Conservation (phyloP, 805 yeast species). For the Saccharomycopsis selenospora region DNA sequence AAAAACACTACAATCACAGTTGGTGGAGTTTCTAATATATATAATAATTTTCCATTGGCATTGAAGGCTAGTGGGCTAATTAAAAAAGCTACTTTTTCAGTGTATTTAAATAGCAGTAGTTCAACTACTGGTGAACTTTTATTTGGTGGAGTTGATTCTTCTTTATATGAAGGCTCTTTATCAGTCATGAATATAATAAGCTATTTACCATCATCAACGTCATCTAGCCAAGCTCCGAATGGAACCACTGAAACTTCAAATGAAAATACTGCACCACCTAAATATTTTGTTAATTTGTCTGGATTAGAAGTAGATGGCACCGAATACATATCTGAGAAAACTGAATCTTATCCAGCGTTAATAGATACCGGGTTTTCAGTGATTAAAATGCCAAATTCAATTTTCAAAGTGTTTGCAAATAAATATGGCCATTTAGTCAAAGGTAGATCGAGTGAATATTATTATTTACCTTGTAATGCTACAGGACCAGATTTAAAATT, state of each 20-base stretch:
- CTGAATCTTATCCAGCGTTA: conserved; percentile 31
- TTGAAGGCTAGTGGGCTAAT: conserved; percentile 37
- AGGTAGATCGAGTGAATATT: conserved; percentile 18
- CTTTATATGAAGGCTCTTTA: conserved; percentile 34
- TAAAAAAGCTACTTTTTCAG: conserved; percentile 36
- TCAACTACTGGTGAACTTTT: conserved; percentile 32
- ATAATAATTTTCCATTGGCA: conserved; percentile 27
- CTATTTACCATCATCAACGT: not conserved
- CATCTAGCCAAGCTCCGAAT: too few species aligned
- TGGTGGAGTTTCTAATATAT: conserved; percentile 5
- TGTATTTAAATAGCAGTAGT: conserved; percentile 33
- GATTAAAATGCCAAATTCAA: conserved; percentile 35
- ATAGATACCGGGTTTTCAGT: conserved; percentile 39
- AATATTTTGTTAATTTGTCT: not conserved
- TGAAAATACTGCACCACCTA: not conserved
- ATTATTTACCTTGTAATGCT: conserved; percentile 1
- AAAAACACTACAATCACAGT: not conserved
- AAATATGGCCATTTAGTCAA: conserved; percentile 14
- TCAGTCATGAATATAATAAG: conserved; percentile 28
- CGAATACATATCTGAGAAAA: not conserved
- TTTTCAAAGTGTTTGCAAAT: conserved; percentile 25
- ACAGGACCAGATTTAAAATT: conserved; percentile 20
- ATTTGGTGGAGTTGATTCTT: conserved; percentile 40
- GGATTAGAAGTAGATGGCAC: not conserved
- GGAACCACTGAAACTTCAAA: not conserved